phyloP scores from a whole-genome alignment of 306 rosid species.

The Cicer yamashitae region DNA sequence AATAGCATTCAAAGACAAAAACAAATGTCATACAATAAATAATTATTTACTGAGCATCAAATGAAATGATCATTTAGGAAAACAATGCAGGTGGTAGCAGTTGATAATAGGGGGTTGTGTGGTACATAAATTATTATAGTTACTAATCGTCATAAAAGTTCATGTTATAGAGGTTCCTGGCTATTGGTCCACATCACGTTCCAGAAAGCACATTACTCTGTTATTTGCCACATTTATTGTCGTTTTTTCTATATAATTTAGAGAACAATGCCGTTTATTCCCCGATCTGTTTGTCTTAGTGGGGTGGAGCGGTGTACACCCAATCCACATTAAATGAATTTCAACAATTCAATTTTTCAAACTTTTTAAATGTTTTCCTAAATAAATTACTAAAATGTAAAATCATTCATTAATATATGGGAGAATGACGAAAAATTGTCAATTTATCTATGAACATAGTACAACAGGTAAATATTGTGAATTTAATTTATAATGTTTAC shows the following conservation, averaged over 20 bases:
- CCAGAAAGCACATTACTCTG: constrained; percentile 23
- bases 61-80: not conserved
- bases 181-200: constrained; percentile 38
- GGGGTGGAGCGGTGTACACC: not conserved
- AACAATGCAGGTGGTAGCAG: not conserved
- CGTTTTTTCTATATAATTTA: constrained; percentile 2
- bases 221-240: constrained; percentile 27
- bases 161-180: constrained; percentile 7
- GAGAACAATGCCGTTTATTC: constrained; percentile 39
- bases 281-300: not conserved
- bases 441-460: no score
- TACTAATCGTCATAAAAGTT: not conserved
- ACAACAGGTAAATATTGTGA: no score
- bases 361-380: no score
- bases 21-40: not conserved
- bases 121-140: not conserved
- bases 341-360: not conserved
- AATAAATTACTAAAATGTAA: no score
- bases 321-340: not conserved
- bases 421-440: no score
- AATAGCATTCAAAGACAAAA: not conserved
- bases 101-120: no score
- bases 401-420: no score
- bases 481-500: no score
- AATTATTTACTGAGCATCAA: no score